Base-by-base conservation (phyloP, 2,329 filamentous ascomycete genomes). In the Ceratocystis colombiana region DNA sequence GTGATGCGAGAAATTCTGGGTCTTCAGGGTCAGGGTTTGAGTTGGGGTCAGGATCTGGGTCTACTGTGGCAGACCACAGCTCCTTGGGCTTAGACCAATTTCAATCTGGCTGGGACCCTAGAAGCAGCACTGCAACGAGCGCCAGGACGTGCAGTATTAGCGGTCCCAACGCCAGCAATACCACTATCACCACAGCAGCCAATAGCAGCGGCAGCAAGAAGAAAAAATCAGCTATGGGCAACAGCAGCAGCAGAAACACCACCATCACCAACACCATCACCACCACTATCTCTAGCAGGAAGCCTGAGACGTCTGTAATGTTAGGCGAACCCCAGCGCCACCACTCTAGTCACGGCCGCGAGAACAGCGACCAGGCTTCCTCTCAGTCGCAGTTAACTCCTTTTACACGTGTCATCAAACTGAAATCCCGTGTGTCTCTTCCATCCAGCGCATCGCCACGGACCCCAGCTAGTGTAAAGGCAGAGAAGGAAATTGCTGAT, bases 1-100 rank as follows among this genome's bases (percentile, higher is more conserved):
- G 66, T 68, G 66, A 68, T 63, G 59, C 59, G 63, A 41, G 33
- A n/a, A 44, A 25, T 53, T 53, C 48, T 53, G 48, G 48, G 48
- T 10, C 48, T 10, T 53, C 48, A 53, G 48, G 48, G 48, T 41
- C 37, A 41, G 37, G 37, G 37, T n/a, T 44, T 64, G 62, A 48
- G 17, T 25, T 33, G 8, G 45, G 22, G 20, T 46, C 41, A 55
- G 50, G 63, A 22, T 64, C 63, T 30, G 63, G 48, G 20, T 64
- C 63, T 41, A 41, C 25, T 59, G 55, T 37, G 55, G 15, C 55
- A 59, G 55, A 59, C 55, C 37, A 48, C 61, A 28, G 44, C 61
- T 63, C 44, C 41, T 37, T 59, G 28, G 55, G 28, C 55, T 59
- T 59, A 37, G 55, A 59, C 30, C 55, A 59, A 37, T 59, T 30